Evolutionary conservation across 768 basidiomycete genomes (phyloP).

Genomic region (Pisolithus albus): DNA sequence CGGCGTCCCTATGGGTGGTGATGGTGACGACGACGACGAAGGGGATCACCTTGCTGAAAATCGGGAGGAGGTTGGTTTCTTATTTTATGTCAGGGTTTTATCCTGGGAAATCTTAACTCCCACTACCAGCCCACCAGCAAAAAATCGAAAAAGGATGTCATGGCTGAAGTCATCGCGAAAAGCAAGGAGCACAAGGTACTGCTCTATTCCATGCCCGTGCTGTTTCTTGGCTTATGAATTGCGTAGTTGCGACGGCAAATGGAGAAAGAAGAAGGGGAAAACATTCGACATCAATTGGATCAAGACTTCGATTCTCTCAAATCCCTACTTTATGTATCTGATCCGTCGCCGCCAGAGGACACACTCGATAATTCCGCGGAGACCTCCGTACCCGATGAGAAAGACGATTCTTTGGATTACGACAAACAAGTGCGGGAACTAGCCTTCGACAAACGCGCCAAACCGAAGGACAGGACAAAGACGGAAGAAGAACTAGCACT

Average conservation of each 20-base stretch:
- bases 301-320: constrained; percentile 79
- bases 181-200: constrained; percentile 91
- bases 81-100: background rate
- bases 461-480: constrained; percentile 92
- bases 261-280: constrained; percentile 79
- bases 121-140: constrained; percentile 64
- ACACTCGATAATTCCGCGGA: constrained; percentile 22
- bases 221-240: background rate
- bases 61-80: constrained; percentile 40
- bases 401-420: constrained; percentile 55
- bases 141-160: constrained; percentile 91
- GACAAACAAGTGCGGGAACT: constrained; percentile 90
- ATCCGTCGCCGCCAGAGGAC: constrained; percentile 38
- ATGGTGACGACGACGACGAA: constrained; percentile 48
- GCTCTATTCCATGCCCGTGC: background rate
- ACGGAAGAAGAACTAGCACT: constrained; percentile 91
- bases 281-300: constrained; percentile 82
- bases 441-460: constrained; percentile 88
- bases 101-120: background rate
- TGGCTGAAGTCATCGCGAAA: constrained; percentile 97
- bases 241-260: constrained; percentile 80
- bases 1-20: constrained; percentile 47
- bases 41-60: constrained; percentile 43
- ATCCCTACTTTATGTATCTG: constrained; percentile 57
- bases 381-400: background rate